Evolutionary conservation across 371 early-diverging fungal species (phyloP), one percentile per base, ranked within the genome.

Genomic region (Capillidium heterosporum): DNA sequence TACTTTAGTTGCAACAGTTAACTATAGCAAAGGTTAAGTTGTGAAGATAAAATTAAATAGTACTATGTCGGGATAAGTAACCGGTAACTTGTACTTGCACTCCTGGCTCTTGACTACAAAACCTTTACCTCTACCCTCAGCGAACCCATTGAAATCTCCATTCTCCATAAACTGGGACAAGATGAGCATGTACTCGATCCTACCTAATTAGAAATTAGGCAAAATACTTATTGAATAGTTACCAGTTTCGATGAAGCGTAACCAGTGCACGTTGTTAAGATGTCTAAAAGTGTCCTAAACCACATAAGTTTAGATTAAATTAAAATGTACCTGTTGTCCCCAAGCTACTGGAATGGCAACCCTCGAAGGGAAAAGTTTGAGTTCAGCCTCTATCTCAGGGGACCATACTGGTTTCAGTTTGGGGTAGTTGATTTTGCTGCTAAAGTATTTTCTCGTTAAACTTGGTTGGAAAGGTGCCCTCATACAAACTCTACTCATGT

Each of bases 41-140:
- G 19, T 42, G 15, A 4, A 10, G n/a, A 29, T n/a, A 44, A 10
- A 21, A 47, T 29, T 27, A 44, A 21, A 1, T 32, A 26, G 21
- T 56, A 56, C 56, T 15, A 13, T 17, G 32, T 56, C 56, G 46
- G 56, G 56, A 28, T 44, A 56, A 44, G 56, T 56, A 2, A 56
- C 32, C 8, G 56, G 56, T 21, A 46, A 29, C 2, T 32, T 13
- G 46, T 56, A 44, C 21, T 56, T 42, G 31, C 41, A 42, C 32
- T 43, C 43, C 46, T 56, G 56, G 24, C 27, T 27, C 24, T 56
- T 56, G 11, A 56, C 56, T 26, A 56, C 42, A 28, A 56, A 56
- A 23, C 56, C 56, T 19, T n/a, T 23, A 11, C 46, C 46, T 19
- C 23, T 46, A n/a, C 56, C 56, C n/a, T 43, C 29, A 17, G 42